These are phyloP conservation scores for Sordariomycetes sp. DNA, from an alignment of 2,329 filamentous ascomycete genomes.

Conservation along the genomic window DNA sequence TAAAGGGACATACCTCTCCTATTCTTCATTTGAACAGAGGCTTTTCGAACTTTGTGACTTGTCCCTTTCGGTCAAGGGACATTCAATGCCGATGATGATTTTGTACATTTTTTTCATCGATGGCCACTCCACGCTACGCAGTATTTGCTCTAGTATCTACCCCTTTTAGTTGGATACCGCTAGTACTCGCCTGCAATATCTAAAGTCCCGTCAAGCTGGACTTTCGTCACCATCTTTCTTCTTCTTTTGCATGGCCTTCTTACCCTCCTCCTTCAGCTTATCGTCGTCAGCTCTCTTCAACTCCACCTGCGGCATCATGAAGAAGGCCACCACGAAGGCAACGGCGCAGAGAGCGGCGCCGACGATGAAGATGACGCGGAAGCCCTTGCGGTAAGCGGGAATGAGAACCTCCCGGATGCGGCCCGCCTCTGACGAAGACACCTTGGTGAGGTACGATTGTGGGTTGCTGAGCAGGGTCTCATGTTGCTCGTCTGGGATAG, in stretches of 20 bases:
- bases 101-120: too few relatives aligned
- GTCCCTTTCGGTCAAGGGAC: too few relatives aligned
- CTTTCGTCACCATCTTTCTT: background rate
- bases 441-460: constrained; percentile 17
- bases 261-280: constrained; percentile 24
- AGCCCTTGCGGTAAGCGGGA: constrained; percentile 25
- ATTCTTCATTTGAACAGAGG: too few relatives aligned
- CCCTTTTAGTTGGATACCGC: too few relatives aligned
- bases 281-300: constrained; percentile 25
- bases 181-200: too few relatives aligned
- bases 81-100: too few relatives aligned
- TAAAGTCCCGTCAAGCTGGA: too few relatives aligned
- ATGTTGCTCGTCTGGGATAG: constrained; percentile 10
- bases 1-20: too few relatives aligned
- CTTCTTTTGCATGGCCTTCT: constrained; percentile 3
- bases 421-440: constrained; percentile 17
- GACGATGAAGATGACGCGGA: constrained; percentile 27
- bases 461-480: constrained; percentile 22
- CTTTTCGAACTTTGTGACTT: too few relatives aligned
- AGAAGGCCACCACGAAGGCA: constrained; percentile 25
- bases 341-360: constrained; percentile 23
- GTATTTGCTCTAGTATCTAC: too few relatives aligned
- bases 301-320: constrained; percentile 29
- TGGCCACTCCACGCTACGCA: too few relatives aligned
- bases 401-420: constrained; percentile 19